These are phyloP conservation scores for Apophysomyces variabilis DNA, from an alignment of 371 early-diverging fungal genomes.

Conservation along the genomic window DNA sequence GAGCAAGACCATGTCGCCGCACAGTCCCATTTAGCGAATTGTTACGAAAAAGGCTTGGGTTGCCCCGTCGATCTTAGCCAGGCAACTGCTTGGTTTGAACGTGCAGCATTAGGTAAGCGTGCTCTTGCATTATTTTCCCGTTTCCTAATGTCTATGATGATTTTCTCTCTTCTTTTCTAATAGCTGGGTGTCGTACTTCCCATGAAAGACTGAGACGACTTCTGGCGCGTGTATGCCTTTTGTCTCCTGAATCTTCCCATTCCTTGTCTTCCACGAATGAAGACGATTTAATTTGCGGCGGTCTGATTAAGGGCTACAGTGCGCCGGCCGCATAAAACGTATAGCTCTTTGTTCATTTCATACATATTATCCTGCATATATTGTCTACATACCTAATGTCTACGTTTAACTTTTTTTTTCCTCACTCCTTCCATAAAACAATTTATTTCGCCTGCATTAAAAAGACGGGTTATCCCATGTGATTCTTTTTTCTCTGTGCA, in stretches of 20 bases:
- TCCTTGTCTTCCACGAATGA: constrained; percentile 26
- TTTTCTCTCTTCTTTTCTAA: constrained; percentile 3
- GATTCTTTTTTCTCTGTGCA: no score
- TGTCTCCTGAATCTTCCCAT: constrained; percentile 33
- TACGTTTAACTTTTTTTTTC: background rate
- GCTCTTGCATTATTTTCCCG: background rate
- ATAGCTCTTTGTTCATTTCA: background rate
- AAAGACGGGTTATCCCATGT: background rate
- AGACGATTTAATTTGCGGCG: constrained; percentile 42
- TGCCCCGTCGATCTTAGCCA: constrained; percentile 58
- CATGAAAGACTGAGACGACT: constrained; percentile 58
- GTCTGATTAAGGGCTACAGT: constrained; percentile 48
- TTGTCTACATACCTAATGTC: background rate
- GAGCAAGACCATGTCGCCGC: constrained; percentile 65
- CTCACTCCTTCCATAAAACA: background rate
- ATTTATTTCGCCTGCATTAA: background rate
- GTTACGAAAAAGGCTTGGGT: constrained; percentile 72
- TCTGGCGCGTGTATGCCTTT: constrained; percentile 50
- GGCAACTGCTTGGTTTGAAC: constrained; percentile 72
- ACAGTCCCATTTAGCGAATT: constrained; percentile 68
- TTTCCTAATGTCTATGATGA: background rate
- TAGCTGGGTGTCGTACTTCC: constrained; percentile 60
- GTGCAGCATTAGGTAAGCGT: constrained; percentile 58
- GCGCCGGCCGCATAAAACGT: constrained; percentile 58
- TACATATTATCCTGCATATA: constrained; percentile 3